Conservation (phyloP, 2,329 filamentous ascomycete genomes). For the Chrysoporthe cubensis region DNA sequence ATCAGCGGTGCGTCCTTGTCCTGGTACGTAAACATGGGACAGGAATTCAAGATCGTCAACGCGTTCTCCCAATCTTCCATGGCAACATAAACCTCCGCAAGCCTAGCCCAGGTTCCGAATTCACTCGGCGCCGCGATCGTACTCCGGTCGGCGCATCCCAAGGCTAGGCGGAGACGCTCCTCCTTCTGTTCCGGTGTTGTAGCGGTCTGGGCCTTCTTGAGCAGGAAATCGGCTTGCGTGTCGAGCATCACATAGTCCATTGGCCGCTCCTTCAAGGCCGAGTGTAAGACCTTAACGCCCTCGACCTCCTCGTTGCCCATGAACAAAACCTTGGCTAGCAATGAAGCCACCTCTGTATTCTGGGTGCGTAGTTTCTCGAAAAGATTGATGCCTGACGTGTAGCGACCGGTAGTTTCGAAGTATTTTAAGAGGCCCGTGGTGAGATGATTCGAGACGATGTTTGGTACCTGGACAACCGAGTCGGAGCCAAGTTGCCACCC, state of each 20-base stretch:
- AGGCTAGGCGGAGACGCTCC: slow-evolving; percentile 78
- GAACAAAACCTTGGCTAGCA: slow-evolving; percentile 88
- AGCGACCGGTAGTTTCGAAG: slow-evolving; percentile 92
- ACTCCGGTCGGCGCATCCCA: slow-evolving; percentile 91
- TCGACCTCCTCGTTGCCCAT: slow-evolving; percentile 98
- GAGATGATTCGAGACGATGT: slow-evolving; percentile 93
- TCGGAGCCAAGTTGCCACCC: slow-evolving; percentile 96
- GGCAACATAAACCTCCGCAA: slow-evolving; percentile 91
- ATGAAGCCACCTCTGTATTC: slow-evolving; percentile 91
- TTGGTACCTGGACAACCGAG: slow-evolving; percentile 95
- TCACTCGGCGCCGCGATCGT: slow-evolving; percentile 96
- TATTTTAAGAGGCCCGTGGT: slow-evolving; percentile 93
- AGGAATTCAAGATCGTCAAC: slow-evolving; percentile 93
- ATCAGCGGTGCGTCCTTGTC: slow-evolving; percentile 95
- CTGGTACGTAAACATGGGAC: slow-evolving; percentile 99
- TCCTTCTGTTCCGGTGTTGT: slow-evolving; percentile 59
- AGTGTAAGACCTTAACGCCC: slow-evolving; percentile 83
- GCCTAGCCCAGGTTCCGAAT: slow-evolving; percentile 92
- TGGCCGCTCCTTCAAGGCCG: slow-evolving; percentile 85
- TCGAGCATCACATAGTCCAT: slow-evolving; percentile 99
- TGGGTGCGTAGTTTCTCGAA: slow-evolving; percentile 93
- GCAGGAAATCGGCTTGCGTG: slow-evolving; percentile 88
- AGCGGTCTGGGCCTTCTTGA: slow-evolving; percentile 73
- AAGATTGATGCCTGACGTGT: slow-evolving; percentile 92
- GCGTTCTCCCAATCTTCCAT: slow-evolving; percentile 98